Evolutionary conservation across 371 early-diverging fungal genomes (phyloP), one percentile per base, ranked within the genome.

Genomic region (Thermomucor indicae-seudaticae): DNA sequence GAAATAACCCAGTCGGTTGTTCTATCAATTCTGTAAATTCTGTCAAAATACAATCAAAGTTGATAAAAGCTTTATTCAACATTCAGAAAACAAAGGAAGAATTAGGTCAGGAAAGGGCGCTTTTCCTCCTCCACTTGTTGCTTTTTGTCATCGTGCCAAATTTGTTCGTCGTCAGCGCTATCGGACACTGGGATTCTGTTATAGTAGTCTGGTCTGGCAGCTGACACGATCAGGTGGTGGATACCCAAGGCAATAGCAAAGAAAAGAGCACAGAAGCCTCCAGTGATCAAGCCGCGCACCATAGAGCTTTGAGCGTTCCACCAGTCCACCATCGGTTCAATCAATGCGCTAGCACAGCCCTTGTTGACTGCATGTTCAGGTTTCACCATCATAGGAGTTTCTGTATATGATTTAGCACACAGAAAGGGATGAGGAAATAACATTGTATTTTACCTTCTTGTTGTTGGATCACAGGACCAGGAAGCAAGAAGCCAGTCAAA

Each of bases 401-500:
- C n/a, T n/a, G n/a, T n/a, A n/a, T n/a, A n/a, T n/a, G n/a, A n/a
- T n/a, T n/a, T n/a, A n/a, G n/a, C n/a, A n/a, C n/a, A n/a, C n/a
- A n/a, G n/a, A n/a, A n/a, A n/a, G n/a, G n/a, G n/a, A n/a, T n/a
- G n/a, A n/a, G n/a, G n/a, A n/a, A n/a, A n/a, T n/a, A n/a, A n/a
- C n/a, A n/a, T n/a, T n/a, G n/a, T n/a, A n/a, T n/a, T n/a, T n/a
- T n/a, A n/a, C n/a, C n/a, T n/a, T 32, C 22, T 29, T 34, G 8
- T 7, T 35, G 27, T 24, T 27, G 19, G 10, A 42, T 35, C 23
- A 32, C 46, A 29, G 51, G 55, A n/a, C 40, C 68, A 40, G 72
- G 72, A 16, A 71, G 49, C 49, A 71, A 56, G 56, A 69, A 68
- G 19, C 72, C 72, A 42, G 69, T 71, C 34, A 71, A 25, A 28